These are phyloP conservation scores for Myrmaecium sp. DNA, from an alignment of 2,329 filamentous ascomycete species.

Conservation along the genomic window DNA sequence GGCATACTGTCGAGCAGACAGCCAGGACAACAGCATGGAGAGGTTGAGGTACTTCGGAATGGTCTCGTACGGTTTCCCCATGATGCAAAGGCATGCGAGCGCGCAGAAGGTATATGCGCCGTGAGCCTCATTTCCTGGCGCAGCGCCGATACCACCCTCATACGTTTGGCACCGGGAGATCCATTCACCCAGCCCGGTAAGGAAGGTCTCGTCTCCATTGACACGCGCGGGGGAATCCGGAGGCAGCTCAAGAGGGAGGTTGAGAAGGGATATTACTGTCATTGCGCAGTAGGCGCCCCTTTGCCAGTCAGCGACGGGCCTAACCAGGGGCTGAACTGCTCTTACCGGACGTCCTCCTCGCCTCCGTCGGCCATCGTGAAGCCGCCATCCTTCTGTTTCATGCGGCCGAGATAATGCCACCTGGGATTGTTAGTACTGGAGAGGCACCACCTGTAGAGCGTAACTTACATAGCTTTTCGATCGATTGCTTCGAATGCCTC, in stretches of 20 bases:
- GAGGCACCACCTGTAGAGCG: slow-evolving; percentile 1
- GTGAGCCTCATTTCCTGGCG: slow-evolving; percentile 79
- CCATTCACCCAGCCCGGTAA: slow-evolving; percentile 62
- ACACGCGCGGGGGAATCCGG: slow-evolving; percentile 50
- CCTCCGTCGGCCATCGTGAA: slow-evolving; percentile 75
- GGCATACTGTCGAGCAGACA: slow-evolving; percentile 73
- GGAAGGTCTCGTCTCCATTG: slow-evolving; percentile 47
- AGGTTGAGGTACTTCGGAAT: slow-evolving; percentile 66
- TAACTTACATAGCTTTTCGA: slow-evolving; percentile 50
- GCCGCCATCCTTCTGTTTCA: slow-evolving; percentile 81
- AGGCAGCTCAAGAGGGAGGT: slow-evolving; percentile 66
- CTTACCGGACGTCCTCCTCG: slow-evolving; percentile 79
- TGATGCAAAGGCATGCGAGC: slow-evolving; percentile 70
- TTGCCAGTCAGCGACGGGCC: slow-evolving; percentile 6
- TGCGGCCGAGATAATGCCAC: slow-evolving; percentile 73
- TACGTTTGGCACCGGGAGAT: slow-evolving; percentile 77
- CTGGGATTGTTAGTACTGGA: slow-evolving; percentile 15
- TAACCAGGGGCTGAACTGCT: slow-evolving; percentile 6
- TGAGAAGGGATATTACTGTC: slow-evolving; percentile 66
- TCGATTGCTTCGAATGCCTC: slow-evolving; percentile 62
- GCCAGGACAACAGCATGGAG: slow-evolving; percentile 63
- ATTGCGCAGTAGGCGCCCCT: slow-evolving; percentile 87
- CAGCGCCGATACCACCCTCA: slow-evolving; percentile 81
- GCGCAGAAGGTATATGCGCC: slow-evolving; percentile 95
- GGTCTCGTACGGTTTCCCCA: slow-evolving; percentile 60